phyloP scores from a whole-genome alignment of 768 basidiomycete species.

The Auriscalpium vulgare region DNA sequence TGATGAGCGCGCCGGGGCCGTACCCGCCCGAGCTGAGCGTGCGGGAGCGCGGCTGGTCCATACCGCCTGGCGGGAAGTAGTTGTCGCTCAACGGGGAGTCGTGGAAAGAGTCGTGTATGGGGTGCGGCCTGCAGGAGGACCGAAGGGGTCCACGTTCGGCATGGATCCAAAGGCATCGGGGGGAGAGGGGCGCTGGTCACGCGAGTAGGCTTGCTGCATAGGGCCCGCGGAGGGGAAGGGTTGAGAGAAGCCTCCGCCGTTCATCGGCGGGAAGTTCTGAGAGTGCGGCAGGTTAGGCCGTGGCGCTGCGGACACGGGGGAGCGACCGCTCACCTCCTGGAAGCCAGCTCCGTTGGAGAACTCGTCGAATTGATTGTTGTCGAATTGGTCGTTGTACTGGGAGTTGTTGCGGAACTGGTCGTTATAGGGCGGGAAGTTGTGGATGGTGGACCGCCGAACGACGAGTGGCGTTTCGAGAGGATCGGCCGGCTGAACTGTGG shows the following conservation, averaged over 20 bases:
- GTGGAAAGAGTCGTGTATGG: constrained; percentile 9
- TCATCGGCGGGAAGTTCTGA: constrained; percentile 1
- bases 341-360: background rate
- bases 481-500: background rate
- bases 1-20: constrained; percentile 4
- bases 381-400: constrained; percentile 4
- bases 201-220: constrained; percentile 4
- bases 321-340: constrained; percentile 14
- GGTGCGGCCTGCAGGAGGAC: background rate
- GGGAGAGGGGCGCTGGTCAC: constrained; percentile 4
- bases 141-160: constrained; percentile 2
- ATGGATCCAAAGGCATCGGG: background rate
- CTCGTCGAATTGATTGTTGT: constrained; percentile 1
- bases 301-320: background rate
- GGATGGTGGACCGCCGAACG: constrained; percentile 1
- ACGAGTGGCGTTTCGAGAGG: constrained; percentile 1
- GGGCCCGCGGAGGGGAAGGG: background rate
- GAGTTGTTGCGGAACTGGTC: constrained; percentile 6
- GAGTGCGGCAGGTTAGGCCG: background rate
- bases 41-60: constrained; percentile 7
- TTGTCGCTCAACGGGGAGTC: constrained; percentile 11
- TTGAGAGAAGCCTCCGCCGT: background rate
- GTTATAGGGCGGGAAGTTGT: background rate
- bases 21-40: constrained; percentile 10
- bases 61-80: constrained; percentile 4